Conservation (phyloP, 2,329 filamentous ascomycete genomes). For the Pseudogymnoascus sp. region DNA sequence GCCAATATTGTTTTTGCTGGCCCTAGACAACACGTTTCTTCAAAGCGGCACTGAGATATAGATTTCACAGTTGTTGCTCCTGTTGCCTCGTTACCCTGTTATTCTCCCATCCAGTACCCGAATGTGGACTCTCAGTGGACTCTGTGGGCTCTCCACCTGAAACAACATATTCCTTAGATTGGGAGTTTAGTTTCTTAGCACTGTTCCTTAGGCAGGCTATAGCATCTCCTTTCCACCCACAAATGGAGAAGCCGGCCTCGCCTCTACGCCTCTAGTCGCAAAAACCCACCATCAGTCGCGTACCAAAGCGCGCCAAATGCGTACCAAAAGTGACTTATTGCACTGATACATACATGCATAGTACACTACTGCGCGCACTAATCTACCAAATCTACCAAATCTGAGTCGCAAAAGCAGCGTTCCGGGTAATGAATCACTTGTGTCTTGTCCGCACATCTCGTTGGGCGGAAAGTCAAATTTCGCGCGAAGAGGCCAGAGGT, state of each 20-base stretch:
- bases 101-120: background rate
- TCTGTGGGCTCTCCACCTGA: background rate
- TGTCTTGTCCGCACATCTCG: background rate
- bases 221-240: background rate
- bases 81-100: no score
- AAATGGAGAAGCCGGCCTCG: background rate
- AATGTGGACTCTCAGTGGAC: background rate
- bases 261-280: background rate
- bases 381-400: no score
- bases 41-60: background rate
- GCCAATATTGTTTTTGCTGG: background rate
- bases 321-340: background rate
- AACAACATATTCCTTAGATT: background rate
- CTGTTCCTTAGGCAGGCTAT: background rate
- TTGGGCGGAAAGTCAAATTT: background rate
- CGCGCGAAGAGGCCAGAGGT: background rate
- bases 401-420: conserved; percentile 3
- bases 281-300: background rate
- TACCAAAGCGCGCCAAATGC: background rate
- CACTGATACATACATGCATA: background rate
- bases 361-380: no score
- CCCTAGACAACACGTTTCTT: background rate
- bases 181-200: no score
- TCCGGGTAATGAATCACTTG: conserved; percentile 3
- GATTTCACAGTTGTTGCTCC: background rate